Evolutionary conservation across 139 green algal genomes (phyloP), one percentile per base, ranked within the genome.

Genomic region (Chlorella sorokiniana): DNA sequence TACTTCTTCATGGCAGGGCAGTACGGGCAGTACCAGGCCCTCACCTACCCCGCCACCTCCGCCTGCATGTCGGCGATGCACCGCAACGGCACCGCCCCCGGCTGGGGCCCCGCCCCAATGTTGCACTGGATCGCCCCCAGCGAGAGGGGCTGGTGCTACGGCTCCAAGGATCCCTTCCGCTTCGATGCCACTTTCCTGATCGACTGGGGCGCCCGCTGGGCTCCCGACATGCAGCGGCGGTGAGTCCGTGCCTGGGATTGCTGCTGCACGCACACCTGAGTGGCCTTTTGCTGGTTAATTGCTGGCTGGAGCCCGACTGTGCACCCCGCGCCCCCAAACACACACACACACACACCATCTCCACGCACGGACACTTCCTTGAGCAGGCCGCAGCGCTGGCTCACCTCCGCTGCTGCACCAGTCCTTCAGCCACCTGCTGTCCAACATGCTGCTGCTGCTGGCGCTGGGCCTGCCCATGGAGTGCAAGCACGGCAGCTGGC

Each of bases 401-500:
- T 94, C 63, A 86, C 83, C 23, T 90, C 84, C 89, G 18, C 79
- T 91, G 76, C 79, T 95, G 22, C 92, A 95, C 84, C 78, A 88
- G 44, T 85, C 41, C 68, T 88, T 91, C 64, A 41, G 75, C 20
- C 92, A 95, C 82, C 68, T 93, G 41, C 64, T 90, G 22, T 89
- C 86, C 70, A 95, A 95, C 89, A 78, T 88, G 54, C n/a, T 91
- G 31, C 76, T 93, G 41, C 89, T 93, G 42, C 54, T 90, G 8
- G 81, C 85, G 41, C 71, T 95, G 37, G 82, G 83, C 18, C 81
- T 76, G 42, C 86, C 85, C 3, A 85, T 95, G 40, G 92, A 95
- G 85, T 71, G 79, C 31, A 91, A 91, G 65, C 91, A 94, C 67
- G 92, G 92, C 42, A 87, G 71, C 29, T 84, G 85, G 62, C 84